Evolutionary conservation across 805 yeast genomes (phyloP).

Genomic region (Wickerhamomyces pijperi): DNA sequence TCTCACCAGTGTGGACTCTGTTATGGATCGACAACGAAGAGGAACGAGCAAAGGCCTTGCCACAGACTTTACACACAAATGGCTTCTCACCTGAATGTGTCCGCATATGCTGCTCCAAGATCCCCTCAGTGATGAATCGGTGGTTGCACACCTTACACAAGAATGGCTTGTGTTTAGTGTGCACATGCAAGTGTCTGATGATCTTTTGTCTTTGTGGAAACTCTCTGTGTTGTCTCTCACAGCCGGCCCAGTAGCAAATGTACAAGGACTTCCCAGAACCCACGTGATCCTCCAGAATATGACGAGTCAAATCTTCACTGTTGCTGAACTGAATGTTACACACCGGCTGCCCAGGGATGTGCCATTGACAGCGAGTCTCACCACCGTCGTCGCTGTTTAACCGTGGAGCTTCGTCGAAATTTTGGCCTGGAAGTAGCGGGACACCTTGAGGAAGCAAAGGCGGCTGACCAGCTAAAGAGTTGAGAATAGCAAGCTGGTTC

Average conservation of each 20-base stretch:
- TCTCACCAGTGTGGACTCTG: constrained; percentile 84
- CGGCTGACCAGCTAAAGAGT: constrained; percentile 2
- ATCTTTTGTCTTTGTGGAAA: constrained; percentile 82
- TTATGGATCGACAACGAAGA: constrained; percentile 76
- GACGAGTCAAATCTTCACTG: constrained; percentile 59
- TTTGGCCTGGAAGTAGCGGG: neutral
- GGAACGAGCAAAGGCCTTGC: constrained; percentile 70
- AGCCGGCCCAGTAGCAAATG: constrained; percentile 68
- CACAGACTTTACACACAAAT: constrained; percentile 60
- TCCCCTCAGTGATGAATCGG: constrained; percentile 64
- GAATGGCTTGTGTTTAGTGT: constrained; percentile 76
- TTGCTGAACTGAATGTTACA: constrained; percentile 43
- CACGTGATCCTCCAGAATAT: constrained; percentile 57
- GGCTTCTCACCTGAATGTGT: constrained; percentile 90
- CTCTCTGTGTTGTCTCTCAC: constrained; percentile 49
- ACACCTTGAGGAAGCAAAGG: neutral
- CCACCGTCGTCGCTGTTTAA: constrained; percentile 1
- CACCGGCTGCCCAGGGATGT: constrained; percentile 1
- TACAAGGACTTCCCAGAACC: constrained; percentile 64
- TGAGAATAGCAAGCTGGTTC: constrained; percentile 1
- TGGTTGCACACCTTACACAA: constrained; percentile 60
- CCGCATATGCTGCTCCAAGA: constrained; percentile 71
- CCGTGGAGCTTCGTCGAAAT: too few relatives aligned
- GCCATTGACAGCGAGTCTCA: constrained; percentile 18
- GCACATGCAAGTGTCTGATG: constrained; percentile 77